These are phyloP conservation scores for Jatropha multifida DNA, from an alignment of 441 rosid species.

Conservation along the genomic window DNA sequence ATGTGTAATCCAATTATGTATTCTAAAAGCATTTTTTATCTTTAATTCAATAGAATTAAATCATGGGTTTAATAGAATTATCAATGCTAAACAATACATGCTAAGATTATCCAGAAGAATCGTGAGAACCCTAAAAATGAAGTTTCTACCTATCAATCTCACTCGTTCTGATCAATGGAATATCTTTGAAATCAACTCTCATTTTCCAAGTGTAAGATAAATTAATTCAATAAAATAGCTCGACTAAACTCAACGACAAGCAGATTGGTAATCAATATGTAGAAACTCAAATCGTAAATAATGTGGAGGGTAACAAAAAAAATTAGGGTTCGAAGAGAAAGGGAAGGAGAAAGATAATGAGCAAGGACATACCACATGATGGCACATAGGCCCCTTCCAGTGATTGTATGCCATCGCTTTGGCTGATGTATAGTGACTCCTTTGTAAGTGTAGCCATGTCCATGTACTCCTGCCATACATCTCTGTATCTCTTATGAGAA, in stretches of 20 bases:
- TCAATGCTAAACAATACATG: background rate
- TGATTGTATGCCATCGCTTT: slow-evolving; percentile 83
- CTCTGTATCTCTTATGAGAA: slow-evolving; percentile 19
- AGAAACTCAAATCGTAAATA: background rate
- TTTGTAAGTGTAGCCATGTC: slow-evolving; percentile 64
- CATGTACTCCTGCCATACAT: slow-evolving; percentile 67
- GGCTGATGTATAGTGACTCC: slow-evolving; percentile 81
- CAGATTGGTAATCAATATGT: background rate
- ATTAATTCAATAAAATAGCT: background rate
- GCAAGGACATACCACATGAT: slow-evolving; percentile 70
- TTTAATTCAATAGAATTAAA: background rate
- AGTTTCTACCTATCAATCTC: background rate
- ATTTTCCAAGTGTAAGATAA: background rate
- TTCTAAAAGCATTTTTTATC: background rate
- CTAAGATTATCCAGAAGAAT: background rate
- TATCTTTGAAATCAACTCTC: background rate
- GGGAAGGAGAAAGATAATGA: background rate
- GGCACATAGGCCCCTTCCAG: slow-evolving; percentile 93
- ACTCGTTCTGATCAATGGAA: background rate
- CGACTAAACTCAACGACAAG: background rate
- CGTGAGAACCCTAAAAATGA: background rate
- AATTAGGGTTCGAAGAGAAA: slow-evolving; percentile 10
- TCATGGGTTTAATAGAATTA: background rate
- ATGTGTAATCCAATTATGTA: no score
- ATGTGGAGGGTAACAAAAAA: background rate